A percentile compares a stretch with the other conserved stretches of the same genome.
Evolutionary conservation across 805 yeast species (phyloP).

Genomic region (Candida chilensis): DNA sequence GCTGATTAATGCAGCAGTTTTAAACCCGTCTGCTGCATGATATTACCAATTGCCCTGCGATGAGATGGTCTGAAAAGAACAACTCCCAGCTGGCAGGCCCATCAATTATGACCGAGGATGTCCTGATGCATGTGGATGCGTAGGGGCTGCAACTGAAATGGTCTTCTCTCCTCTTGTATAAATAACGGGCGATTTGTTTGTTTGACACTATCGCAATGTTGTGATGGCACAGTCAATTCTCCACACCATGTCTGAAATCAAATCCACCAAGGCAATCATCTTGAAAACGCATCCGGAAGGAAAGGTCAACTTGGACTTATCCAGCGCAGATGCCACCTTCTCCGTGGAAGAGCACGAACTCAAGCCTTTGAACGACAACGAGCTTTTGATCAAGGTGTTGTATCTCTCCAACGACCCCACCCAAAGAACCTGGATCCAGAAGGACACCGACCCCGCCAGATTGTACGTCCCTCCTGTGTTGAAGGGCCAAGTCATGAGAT

Average conservation of each 20-base stretch:
- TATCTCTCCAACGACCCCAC: conserved; percentile 55
- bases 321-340: conserved; percentile 1
- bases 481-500: conserved; percentile 34
- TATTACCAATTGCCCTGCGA: no score
- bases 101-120: no score
- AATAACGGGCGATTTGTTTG: no score
- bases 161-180: no score
- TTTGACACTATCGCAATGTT: no score
- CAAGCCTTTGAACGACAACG: conserved; percentile 19
- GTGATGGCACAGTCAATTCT: background rate
- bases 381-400: conserved; percentile 33
- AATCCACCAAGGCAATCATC: background rate
- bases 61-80: no score
- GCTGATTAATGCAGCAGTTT: no score
- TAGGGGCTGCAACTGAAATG: no score
- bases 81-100: no score
- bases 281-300: background rate
- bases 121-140: no score
- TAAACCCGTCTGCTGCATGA: no score
- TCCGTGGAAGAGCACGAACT: background rate
- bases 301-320: background rate
- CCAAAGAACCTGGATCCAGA: conserved; percentile 47
- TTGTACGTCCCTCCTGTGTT: conserved; percentile 25
- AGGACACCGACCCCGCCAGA: conserved; percentile 16
- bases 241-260: background rate